These are phyloP conservation scores for Tephrocybe sp. DNA, from an alignment of 768 basidiomycete genomes.

Conservation along the genomic window DNA sequence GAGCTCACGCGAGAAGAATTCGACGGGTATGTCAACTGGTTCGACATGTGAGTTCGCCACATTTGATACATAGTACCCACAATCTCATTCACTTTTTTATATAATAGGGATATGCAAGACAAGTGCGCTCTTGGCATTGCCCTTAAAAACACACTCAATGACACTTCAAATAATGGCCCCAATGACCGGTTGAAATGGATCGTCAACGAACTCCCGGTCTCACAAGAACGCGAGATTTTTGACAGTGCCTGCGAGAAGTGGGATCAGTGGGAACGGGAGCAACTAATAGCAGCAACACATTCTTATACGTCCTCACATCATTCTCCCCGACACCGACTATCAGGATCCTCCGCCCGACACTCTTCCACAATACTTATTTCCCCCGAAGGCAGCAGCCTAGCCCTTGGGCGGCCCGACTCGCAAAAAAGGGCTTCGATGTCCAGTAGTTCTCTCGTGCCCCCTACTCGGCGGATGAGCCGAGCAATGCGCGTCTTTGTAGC, in stretches of 20 bases:
- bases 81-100: not conserved
- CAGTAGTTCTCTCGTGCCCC: slow-evolving; percentile 20
- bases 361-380: not conserved
- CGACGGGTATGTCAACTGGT: slow-evolving; percentile 54
- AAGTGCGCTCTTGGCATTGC: slow-evolving; percentile 46
- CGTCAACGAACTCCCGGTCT: slow-evolving; percentile 35
- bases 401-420: not conserved
- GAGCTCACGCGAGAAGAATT: slow-evolving; percentile 62
- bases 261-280: slow-evolving; percentile 46
- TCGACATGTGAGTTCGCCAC: slow-evolving; percentile 54
- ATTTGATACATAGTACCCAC: slow-evolving; percentile 3
- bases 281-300: slow-evolving; percentile 13
- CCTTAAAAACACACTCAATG: too few relatives aligned
- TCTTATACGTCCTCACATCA: not conserved
- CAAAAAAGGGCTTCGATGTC: slow-evolving; percentile 9
- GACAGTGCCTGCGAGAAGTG: slow-evolving; percentile 58
- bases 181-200: slow-evolving; percentile 55
- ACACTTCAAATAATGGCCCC: too few relatives aligned
- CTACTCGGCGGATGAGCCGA: slow-evolving; percentile 48
- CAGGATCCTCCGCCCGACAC: slow-evolving; percentile 5
- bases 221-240: slow-evolving; percentile 55
- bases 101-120: slow-evolving; percentile 65
- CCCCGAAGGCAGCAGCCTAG: not conserved
- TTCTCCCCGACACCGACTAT: not conserved
- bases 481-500: slow-evolving; percentile 55